Evolutionary conservation across 2,329 filamentous ascomycete species (phyloP).

Genomic region (Fusarium irregulare): DNA sequence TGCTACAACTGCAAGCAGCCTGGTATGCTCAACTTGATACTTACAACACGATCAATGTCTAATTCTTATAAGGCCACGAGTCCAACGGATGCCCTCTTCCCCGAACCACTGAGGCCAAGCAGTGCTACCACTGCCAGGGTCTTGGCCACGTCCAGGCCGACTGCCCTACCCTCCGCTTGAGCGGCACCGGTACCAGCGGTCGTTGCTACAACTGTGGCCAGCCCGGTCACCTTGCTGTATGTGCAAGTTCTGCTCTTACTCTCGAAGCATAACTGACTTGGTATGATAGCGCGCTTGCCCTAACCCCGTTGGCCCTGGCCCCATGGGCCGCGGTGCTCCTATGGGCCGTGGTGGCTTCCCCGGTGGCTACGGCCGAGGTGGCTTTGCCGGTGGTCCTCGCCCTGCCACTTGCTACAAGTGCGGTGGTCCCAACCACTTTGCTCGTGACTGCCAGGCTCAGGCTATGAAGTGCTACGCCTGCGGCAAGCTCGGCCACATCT

Average conservation of each 20-base stretch:
- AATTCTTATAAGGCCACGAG: conserved; percentile 75
- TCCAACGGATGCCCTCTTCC: conserved; percentile 97
- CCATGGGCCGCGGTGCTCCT: conserved; percentile 73
- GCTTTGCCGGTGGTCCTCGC: conserved; percentile 76
- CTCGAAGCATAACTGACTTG: conserved; percentile 28
- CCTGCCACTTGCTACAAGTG: conserved; percentile 80
- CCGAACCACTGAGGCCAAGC: conserved; percentile 97
- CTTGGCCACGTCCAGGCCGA: conserved; percentile 98
- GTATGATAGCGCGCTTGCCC: conserved; percentile 79
- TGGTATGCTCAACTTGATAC: conserved; percentile 56
- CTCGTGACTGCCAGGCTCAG: conserved; percentile 97
- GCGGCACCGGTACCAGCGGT: conserved; percentile 81
- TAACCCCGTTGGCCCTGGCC: conserved; percentile 69
- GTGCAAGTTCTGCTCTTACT: conserved; percentile 48
- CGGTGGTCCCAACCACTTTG: conserved; percentile 94
- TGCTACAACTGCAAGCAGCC: conserved; percentile 99
- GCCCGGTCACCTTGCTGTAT: conserved; percentile 88
- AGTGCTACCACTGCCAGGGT: conserved; percentile 99
- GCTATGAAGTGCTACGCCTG: conserved; percentile 99
- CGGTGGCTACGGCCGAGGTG: conserved; percentile 74
- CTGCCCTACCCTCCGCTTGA: conserved; percentile 95
- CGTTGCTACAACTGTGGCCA: conserved; percentile 98
- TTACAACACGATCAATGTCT: not conserved
- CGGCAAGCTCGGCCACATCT: conserved; percentile 95
- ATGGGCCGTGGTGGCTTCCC: conserved; percentile 77